These are phyloP conservation scores for Hirschfeldia incana DNA, from an alignment of 345 rosid species.

Conservation along the genomic window DNA sequence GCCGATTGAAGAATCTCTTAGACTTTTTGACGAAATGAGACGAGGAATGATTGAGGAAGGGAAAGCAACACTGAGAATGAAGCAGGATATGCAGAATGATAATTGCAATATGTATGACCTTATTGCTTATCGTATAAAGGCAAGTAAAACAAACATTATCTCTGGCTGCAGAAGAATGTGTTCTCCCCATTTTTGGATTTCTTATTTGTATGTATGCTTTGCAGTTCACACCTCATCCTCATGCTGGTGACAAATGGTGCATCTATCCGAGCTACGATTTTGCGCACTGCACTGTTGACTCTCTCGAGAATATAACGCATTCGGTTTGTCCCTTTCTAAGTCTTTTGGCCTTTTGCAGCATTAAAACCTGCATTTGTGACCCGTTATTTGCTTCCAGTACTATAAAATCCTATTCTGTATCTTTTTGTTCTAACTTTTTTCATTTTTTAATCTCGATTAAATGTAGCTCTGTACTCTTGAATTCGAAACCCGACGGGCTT, in stretches of 20 bases:
- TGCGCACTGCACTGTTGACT: slow-evolving; percentile 96
- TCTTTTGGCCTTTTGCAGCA: slow-evolving; percentile 15
- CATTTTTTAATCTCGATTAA: too few relatives aligned
- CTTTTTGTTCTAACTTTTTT: too few relatives aligned
- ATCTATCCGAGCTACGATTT: slow-evolving; percentile 50
- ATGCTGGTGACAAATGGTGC: slow-evolving; percentile 99
- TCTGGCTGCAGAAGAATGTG: neutral
- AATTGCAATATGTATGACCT: slow-evolving; percentile 95
- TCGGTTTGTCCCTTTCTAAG: slow-evolving; percentile 54
- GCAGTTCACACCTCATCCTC: slow-evolving; percentile 93
- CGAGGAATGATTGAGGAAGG: slow-evolving; percentile 86
- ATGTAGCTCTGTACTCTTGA: slow-evolving; percentile 47
- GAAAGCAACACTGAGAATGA: slow-evolving; percentile 93
- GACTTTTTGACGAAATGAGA: slow-evolving; percentile 88
- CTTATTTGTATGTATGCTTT: slow-evolving; percentile 29
- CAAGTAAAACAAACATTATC: slow-evolving; percentile 45
- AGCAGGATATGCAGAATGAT: slow-evolving; percentile 98
- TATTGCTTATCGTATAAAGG: slow-evolving; percentile 98
- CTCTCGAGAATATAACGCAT: slow-evolving; percentile 95
- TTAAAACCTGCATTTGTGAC: neutral
- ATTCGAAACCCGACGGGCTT: slow-evolving; percentile 88
- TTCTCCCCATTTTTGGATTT: neutral
- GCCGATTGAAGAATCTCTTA: slow-evolving; percentile 78
- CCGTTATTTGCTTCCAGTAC: slow-evolving; percentile 2
- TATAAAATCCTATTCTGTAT: neutral